Evolutionary conservation across 805 yeast genomes (phyloP).

Genomic region (Barnettozyma vustinii): DNA sequence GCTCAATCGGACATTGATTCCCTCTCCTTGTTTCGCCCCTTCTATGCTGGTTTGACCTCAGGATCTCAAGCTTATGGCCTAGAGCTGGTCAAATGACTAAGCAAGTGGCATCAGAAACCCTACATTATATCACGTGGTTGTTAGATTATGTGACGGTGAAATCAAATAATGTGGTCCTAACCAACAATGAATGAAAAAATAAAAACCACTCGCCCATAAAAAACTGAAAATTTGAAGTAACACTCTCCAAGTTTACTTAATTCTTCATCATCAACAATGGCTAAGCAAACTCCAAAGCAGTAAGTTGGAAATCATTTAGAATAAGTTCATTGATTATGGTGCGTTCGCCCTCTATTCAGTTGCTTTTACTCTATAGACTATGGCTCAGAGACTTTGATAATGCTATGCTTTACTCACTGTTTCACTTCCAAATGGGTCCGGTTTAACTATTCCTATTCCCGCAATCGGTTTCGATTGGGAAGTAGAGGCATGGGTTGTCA

Average conservation of each 20-base stretch:
- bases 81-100: too few relatives aligned
- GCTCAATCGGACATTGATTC: neutral
- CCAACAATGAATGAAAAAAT: neutral
- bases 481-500: constrained; percentile 26
- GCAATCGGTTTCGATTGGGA: constrained; percentile 9
- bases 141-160: neutral
- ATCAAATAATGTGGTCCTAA: neutral
- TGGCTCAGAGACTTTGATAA: constrained; percentile 13
- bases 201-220: neutral
- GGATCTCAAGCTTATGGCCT: too few relatives aligned
- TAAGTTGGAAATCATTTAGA: constrained; percentile 14
- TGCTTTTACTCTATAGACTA: neutral
- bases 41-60: neutral
- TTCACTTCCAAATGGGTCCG: neutral
- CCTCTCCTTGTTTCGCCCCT: too few relatives aligned
- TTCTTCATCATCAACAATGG: constrained; percentile 16
- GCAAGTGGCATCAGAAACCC: neutral
- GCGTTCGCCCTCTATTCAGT: neutral
- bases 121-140: neutral
- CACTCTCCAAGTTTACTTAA: neutral
- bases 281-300: constrained; percentile 29
- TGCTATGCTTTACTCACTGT: constrained; percentile 18
- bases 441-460: neutral
- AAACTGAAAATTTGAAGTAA: constrained; percentile 7
- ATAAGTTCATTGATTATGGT: constrained; percentile 8